Base-by-base conservation (phyloP, 768 basidiomycete species). In the Hydnomerulius pinastri region DNA sequence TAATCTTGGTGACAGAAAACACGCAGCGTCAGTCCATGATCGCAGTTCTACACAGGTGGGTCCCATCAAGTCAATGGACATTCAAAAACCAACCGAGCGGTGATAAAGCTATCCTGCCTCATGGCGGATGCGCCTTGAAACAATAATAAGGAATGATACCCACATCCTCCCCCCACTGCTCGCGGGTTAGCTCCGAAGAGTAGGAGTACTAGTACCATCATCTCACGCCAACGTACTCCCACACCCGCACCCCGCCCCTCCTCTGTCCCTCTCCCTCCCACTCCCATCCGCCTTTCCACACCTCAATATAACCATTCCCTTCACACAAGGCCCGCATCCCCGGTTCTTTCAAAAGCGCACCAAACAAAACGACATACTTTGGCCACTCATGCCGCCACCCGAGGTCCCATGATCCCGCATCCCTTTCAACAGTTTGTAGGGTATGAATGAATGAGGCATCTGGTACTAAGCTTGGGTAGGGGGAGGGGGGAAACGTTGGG, bases 331-430 rank as follows among this genome's bases (percentile, higher is more conserved):
- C 56, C 38, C 66, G 61, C 2, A 92, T 73, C 2, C 76, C 80
- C 8, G 73, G 67, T 43, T 78, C 69, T 5, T 73, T 67, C 36
- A 96, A 72, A 38, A 98, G 71, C n/a, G 77, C 77, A 4, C 90
- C 92, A 62, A 98, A 98, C 45, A 94, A 72, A 3, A 92, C 80
- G 13, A 98, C 59, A 66, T 93, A 83, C 37, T 76, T 78, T 0
- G 96, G 93, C 90, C 91, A 94, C 52, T 81, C 72, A 53, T 94
- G 89, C 46, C 46, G 61, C 84, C 90, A 91, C 0, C 63, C 62
- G 25, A 70, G 57, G 43, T 62, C 59, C 54, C 57, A 64, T 6
- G 61, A 56, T 4, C 49, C 44, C 1, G 50, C 55, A 9, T 43
- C 51, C 2, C 3, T 35, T 12, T 73, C 75, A 46, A 77, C 71